A percentile compares a stretch with the other conserved stretches of the same genome.
Conservation (phyloP, 495 filamentous ascomycete species). For the Aeminium ludgeri region DNA sequence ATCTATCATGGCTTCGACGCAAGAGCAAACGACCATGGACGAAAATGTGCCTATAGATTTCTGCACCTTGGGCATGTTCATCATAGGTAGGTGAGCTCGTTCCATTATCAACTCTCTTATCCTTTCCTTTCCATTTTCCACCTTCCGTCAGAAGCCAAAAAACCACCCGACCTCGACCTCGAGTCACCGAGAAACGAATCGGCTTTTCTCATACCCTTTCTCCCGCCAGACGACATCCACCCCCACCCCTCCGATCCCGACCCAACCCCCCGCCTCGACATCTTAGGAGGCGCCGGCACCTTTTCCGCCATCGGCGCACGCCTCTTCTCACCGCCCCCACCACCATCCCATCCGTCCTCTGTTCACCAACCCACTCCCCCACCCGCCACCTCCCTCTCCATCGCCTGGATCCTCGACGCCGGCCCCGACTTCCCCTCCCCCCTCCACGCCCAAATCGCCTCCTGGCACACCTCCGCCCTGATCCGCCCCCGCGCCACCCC, state of each 20-base stretch:
- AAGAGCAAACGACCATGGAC: too few species aligned
- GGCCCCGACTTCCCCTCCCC: slow-evolving; percentile 68
- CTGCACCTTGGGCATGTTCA: slow-evolving; percentile 80
- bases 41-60: slow-evolving; percentile 13
- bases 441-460: slow-evolving; percentile 42
- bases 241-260: slow-evolving; percentile 41
- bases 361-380: too few species aligned
- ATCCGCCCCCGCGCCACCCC: slow-evolving; percentile 49
- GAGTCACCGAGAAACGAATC: slow-evolving; percentile 7
- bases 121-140: neutral
- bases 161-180: neutral
- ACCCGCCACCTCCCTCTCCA: slow-evolving; percentile 30
- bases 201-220: too few species aligned
- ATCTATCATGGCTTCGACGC: too few species aligned
- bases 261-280: slow-evolving; percentile 37
- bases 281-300: slow-evolving; percentile 73
- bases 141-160: neutral
- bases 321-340: slow-evolving; percentile 56
- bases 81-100: slow-evolving; percentile 50
- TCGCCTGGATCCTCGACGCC: slow-evolving; percentile 84
- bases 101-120: neutral
- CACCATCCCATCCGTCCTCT: too few species aligned
- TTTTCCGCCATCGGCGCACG: slow-evolving; percentile 81
- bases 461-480: slow-evolving; percentile 56
- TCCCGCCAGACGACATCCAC: slow-evolving; percentile 95